phyloP scores from a whole-genome alignment of 768 basidiomycete genomes.

The Lactarius psammicola region DNA sequence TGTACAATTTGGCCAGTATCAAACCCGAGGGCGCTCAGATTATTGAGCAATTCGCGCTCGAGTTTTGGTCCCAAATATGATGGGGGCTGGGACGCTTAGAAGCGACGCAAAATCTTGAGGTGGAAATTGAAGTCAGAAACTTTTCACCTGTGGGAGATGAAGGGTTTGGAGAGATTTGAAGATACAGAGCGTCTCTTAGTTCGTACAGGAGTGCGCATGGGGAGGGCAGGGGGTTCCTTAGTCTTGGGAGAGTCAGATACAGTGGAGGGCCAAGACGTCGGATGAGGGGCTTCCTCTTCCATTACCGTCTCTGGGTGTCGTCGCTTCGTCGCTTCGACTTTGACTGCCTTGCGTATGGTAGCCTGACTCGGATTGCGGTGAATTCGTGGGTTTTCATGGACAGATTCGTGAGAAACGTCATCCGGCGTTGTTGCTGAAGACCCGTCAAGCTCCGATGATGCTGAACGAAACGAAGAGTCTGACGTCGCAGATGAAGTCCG shows the following conservation, averaged over 20 bases:
- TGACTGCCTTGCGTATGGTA: slow-evolving; percentile 50
- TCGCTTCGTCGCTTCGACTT: slow-evolving; percentile 34
- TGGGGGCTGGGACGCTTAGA: slow-evolving; percentile 62
- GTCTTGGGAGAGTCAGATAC: slow-evolving; percentile 32
- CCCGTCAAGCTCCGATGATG: slow-evolving; percentile 32
- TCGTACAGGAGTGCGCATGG: slow-evolving; percentile 85
- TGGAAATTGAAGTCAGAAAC: slow-evolving; percentile 38
- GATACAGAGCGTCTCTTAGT: slow-evolving; percentile 96
- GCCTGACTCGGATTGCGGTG: slow-evolving; percentile 56
- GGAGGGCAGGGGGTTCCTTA: slow-evolving; percentile 53
- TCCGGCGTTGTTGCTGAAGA: slow-evolving; percentile 62
- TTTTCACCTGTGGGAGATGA: slow-evolving; percentile 44
- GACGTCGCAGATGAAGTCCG: slow-evolving; percentile 49
- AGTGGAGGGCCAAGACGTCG: slow-evolving; percentile 31
- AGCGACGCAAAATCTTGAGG: slow-evolving; percentile 60
- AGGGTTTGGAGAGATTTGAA: slow-evolving; percentile 71
- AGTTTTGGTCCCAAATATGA: slow-evolving; percentile 84
- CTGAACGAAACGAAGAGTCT: slow-evolving; percentile 40
- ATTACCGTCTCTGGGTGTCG: slow-evolving; percentile 49
- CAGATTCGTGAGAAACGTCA: slow-evolving; percentile 35
- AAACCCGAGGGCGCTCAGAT: slow-evolving; percentile 73
- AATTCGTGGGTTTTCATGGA: slow-evolving; percentile 36
- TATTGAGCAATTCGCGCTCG: slow-evolving; percentile 78
- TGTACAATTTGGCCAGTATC: slow-evolving; percentile 96
- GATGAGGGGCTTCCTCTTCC: slow-evolving; percentile 46